phyloP scores from a whole-genome alignment of 1,284 basidiomycete genomes.

The Cryptococcus sp. region DNA sequence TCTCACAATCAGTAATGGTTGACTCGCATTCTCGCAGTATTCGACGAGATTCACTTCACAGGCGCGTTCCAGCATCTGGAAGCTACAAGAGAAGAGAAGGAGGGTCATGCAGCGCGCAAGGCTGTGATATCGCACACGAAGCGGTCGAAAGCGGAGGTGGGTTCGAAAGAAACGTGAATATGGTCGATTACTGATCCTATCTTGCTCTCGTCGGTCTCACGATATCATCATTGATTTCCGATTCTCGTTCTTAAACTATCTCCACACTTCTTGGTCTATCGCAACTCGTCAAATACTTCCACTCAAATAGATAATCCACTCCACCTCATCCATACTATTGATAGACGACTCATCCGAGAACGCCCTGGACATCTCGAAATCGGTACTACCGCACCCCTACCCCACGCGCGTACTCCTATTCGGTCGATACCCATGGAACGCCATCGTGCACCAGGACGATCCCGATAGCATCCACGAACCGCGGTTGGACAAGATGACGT shows the following conservation, averaged over 20 bases:
- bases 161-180: slow-evolving; percentile 3
- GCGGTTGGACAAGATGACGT: slow-evolving; percentile 59
- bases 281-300: neutral
- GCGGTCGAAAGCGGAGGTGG: slow-evolving; percentile 68
- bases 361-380: slow-evolving; percentile 61
- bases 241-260: too few species aligned
- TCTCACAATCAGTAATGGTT: too few species aligned
- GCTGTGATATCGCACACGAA: slow-evolving; percentile 61
- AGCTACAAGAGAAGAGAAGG: slow-evolving; percentile 49
- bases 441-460: slow-evolving; percentile 48
- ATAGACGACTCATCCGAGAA: slow-evolving; percentile 81
- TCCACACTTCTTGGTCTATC: neutral
- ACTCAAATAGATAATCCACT: slow-evolving; percentile 62
- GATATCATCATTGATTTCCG: neutral
- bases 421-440: slow-evolving; percentile 76
- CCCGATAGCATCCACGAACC: neutral
- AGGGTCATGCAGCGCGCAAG: slow-evolving; percentile 53
- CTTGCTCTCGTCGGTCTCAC: too few species aligned
- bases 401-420: slow-evolving; percentile 67
- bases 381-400: slow-evolving; percentile 22
- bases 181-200: too few species aligned
- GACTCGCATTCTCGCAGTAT: slow-evolving; percentile 53
- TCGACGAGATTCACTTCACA: slow-evolving; percentile 71
- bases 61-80: slow-evolving; percentile 63
- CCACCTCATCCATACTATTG: slow-evolving; percentile 64